Conservation (phyloP, 139 green algal species). For the Volvox africanus region DNA sequence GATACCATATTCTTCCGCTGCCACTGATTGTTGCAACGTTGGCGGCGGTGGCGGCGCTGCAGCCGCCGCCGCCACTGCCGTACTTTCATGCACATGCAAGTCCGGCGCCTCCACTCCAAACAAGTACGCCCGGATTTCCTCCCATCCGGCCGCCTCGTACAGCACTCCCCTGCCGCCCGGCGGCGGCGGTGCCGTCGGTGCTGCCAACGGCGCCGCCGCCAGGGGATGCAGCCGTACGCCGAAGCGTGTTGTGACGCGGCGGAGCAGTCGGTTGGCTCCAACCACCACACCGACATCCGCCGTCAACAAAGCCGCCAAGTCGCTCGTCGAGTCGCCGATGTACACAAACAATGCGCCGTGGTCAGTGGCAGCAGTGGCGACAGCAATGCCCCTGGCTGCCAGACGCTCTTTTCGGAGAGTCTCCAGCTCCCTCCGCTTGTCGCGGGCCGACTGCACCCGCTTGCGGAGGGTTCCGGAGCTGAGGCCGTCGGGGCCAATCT, state of each 20-base stretch:
- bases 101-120: conserved; percentile 49
- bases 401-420: background rate
- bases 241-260: conserved; percentile 46
- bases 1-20: background rate
- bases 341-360: conserved; percentile 54
- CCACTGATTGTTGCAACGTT: background rate
- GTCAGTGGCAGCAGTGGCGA: background rate
- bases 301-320: conserved; percentile 66
- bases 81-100: background rate
- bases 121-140: conserved; percentile 65
- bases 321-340: conserved; percentile 69
- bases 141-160: conserved; percentile 56
- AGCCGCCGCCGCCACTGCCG: background rate
- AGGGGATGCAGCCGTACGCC: conserved; percentile 61
- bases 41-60: background rate
- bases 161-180: background rate
- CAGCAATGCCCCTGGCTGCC: background rate
- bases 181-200: background rate
- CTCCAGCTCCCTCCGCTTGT: conserved; percentile 64
- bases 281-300: conserved; percentile 85
- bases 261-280: conserved; percentile 68
- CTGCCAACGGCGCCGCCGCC: conserved; percentile 45
- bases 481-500: conserved; percentile 14
- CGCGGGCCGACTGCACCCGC: conserved; percentile 63
- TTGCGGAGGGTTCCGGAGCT: conserved; percentile 66